phyloP scores from a whole-genome alignment of 345 rosid species.

The Bruguiera gymnorhiza region DNA sequence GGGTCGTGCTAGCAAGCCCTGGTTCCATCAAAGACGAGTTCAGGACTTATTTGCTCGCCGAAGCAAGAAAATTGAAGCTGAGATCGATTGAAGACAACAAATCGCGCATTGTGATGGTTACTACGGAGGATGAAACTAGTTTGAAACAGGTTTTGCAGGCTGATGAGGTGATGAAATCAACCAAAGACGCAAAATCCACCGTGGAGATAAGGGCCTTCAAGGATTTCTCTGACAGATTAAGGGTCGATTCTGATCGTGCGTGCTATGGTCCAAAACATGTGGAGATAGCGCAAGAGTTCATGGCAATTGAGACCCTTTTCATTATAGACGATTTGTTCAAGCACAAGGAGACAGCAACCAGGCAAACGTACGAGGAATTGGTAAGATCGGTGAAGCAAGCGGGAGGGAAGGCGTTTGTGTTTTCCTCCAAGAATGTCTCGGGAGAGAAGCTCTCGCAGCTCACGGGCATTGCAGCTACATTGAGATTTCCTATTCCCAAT shows the following conservation, averaged over 20 bases:
- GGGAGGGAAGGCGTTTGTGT: constrained; percentile 12
- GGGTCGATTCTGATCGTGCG: background rate
- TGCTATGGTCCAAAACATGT: constrained; percentile 18
- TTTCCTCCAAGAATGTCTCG: constrained; percentile 8
- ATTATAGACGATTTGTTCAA: constrained; percentile 17
- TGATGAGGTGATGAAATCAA: constrained; percentile 1
- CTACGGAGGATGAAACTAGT: background rate
- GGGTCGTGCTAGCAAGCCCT: constrained; percentile 10
- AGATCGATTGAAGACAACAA: constrained; percentile 8
- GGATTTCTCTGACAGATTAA: constrained; percentile 9
- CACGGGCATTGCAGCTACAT: constrained; percentile 3
- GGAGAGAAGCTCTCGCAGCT: constrained; percentile 12
- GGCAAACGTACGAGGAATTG: constrained; percentile 8
- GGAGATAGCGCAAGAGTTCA: constrained; percentile 12
- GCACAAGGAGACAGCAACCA: background rate
- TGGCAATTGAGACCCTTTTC: constrained; percentile 12
- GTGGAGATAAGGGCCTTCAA: constrained; percentile 15
- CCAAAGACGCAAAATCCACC: constrained; percentile 6
- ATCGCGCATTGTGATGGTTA: constrained; percentile 7
- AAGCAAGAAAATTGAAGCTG: constrained; percentile 10
- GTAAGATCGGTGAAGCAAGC: constrained; percentile 19
- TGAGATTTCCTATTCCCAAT: constrained; percentile 9
- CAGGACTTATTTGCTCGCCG: background rate
- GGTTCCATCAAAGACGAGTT: constrained; percentile 8
- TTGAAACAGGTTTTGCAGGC: constrained; percentile 13